Conservation (phyloP, 2,329 filamentous ascomycete species). For the Ascochyta rabiei region DNA sequence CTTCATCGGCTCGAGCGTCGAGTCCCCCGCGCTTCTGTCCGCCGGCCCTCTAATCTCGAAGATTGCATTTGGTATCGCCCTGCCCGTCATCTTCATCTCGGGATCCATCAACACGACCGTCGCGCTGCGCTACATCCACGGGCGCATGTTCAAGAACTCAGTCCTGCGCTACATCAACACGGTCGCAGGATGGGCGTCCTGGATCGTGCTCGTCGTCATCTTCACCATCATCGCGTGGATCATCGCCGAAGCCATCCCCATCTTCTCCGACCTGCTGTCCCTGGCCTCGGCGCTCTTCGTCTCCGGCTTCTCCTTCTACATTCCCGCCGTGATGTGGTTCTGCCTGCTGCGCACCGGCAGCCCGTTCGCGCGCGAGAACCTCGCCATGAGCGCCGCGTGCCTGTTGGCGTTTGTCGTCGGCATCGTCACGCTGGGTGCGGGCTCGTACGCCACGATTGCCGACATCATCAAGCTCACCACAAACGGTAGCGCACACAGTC, state of each 20-base stretch:
- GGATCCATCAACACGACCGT: conserved; percentile 23
- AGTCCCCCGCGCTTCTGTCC: conserved; percentile 14
- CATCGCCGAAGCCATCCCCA: conserved; percentile 22
- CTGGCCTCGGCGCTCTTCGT: conserved; percentile 21
- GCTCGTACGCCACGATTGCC: conserved; percentile 19
- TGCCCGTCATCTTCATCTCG: conserved; percentile 22
- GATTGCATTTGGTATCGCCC: conserved; percentile 17
- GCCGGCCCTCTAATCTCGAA: conserved; percentile 17
- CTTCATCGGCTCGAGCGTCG: conserved; percentile 16
- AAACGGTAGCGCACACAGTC: conserved; percentile 17
- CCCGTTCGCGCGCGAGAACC: conserved; percentile 14
- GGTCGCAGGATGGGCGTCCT: conserved; percentile 16
- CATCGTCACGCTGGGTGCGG: conserved; percentile 16
- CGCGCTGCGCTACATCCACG: conserved; percentile 22
- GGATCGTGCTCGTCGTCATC: conserved; percentile 19
- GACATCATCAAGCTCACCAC: conserved; percentile 18
- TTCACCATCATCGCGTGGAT: conserved; percentile 22
- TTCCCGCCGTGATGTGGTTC: conserved; percentile 21
- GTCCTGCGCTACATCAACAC: conserved; percentile 21
- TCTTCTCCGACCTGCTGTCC: conserved; percentile 21
- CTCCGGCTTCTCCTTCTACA: conserved; percentile 21
- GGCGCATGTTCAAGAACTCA: conserved; percentile 22
- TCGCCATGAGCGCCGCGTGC: conserved; percentile 13
- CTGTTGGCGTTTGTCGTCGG: conserved; percentile 17
- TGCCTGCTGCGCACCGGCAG: conserved; percentile 14